These are phyloP conservation scores for Sarcodon aspratus DNA, from an alignment of 768 basidiomycete genomes.

Conservation along the genomic window DNA sequence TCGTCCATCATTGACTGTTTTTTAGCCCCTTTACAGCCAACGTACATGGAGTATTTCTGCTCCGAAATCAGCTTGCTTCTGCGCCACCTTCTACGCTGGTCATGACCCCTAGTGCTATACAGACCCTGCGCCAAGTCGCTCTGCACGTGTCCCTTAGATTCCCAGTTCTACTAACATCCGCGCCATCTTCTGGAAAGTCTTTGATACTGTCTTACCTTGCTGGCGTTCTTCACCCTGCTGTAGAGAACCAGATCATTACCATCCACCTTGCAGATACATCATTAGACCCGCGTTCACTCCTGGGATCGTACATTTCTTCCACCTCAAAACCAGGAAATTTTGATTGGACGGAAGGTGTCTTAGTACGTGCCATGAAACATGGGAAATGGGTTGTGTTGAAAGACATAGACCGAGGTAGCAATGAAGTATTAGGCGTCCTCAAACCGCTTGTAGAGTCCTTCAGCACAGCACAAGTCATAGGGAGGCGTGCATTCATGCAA, in stretches of 20 bases:
- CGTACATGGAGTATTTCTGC: slow-evolving; percentile 55
- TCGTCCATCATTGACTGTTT: not conserved
- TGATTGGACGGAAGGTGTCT: slow-evolving; percentile 92
- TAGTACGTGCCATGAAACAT: slow-evolving; percentile 80
- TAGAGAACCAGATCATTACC: slow-evolving; percentile 60
- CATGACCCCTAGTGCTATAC: slow-evolving; percentile 46
- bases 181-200: slow-evolving; percentile 84
- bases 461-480: slow-evolving; percentile 60
- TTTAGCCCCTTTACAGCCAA: slow-evolving; percentile 46
- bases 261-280: slow-evolving; percentile 94
- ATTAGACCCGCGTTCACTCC: slow-evolving; percentile 82
- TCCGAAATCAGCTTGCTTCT: slow-evolving; percentile 30
- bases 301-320: slow-evolving; percentile 91
- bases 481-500: slow-evolving; percentile 54
- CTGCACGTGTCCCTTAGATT: slow-evolving; percentile 53
- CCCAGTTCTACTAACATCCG: slow-evolving; percentile 75
- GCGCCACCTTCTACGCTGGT: slow-evolving; percentile 34
- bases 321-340: slow-evolving; percentile 75
- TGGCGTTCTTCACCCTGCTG: slow-evolving; percentile 43
- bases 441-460: slow-evolving; percentile 76
- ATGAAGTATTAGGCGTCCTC: slow-evolving; percentile 80
- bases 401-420: slow-evolving; percentile 84
- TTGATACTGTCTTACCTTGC: slow-evolving; percentile 73
- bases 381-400: slow-evolving; percentile 91
- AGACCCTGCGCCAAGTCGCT: slow-evolving; percentile 52